These are phyloP conservation scores for Trichocomaceae sp. DNA, from an alignment of 2,329 filamentous ascomycete genomes.

Conservation along the genomic window DNA sequence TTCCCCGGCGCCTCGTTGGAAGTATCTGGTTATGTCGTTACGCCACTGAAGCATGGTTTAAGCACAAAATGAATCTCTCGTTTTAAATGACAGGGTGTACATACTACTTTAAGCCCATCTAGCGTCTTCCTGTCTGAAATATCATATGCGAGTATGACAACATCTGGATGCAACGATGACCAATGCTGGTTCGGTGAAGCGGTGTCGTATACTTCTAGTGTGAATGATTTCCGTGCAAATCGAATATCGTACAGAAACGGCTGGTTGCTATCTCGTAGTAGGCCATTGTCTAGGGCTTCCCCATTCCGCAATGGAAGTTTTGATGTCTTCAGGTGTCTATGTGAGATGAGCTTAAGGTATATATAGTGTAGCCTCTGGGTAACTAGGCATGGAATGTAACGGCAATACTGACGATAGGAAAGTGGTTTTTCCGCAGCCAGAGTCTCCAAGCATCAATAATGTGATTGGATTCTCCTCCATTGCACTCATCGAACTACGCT, in stretches of 20 bases:
- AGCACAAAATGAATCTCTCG: background rate
- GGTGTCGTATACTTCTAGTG: constrained; percentile 52
- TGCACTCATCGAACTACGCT: background rate
- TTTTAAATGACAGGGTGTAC: constrained; percentile 3
- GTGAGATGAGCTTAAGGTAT: background rate
- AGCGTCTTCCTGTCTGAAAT: constrained; percentile 50
- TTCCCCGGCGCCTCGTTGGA: constrained; percentile 41
- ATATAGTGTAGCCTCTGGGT: background rate
- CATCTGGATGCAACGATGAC: constrained; percentile 47
- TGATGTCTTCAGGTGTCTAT: constrained; percentile 17
- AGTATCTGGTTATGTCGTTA: constrained; percentile 42
- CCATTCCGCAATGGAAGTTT: background rate
- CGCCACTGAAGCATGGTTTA: constrained; percentile 30
- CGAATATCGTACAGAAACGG: constrained; percentile 55
- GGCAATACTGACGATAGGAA: constrained; percentile 52
- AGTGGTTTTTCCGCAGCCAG: constrained; percentile 56
- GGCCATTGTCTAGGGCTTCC: constrained; percentile 31
- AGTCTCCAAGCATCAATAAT: constrained; percentile 53
- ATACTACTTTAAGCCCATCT: constrained; percentile 38
- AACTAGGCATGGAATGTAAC: background rate
- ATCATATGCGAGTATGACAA: constrained; percentile 55
- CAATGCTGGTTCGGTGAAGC: constrained; percentile 50
- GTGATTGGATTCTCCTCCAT: constrained; percentile 19
- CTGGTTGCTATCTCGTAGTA: constrained; percentile 50
- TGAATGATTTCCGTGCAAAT: constrained; percentile 50